Conservation (phyloP, 2,329 filamentous ascomycete genomes). For the Grosmannia penicillata region DNA sequence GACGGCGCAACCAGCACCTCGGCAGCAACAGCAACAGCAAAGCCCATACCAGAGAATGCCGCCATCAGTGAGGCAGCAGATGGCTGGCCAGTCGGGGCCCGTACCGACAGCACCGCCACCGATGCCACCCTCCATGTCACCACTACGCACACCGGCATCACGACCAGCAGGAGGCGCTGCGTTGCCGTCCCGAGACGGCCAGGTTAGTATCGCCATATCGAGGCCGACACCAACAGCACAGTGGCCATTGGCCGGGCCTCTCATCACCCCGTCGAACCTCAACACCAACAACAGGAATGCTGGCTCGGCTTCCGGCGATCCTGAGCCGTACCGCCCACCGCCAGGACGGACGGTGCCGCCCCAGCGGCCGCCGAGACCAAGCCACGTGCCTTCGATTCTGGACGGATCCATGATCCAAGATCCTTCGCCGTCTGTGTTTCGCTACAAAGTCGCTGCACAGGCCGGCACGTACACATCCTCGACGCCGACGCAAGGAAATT, state of each 20-base stretch:
- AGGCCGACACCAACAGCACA: constrained; percentile 37
- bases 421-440: constrained; percentile 36
- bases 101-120: no score
- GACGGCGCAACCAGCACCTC: constrained; percentile 7
- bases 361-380: constrained; percentile 44
- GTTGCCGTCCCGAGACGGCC: constrained; percentile 22
- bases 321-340: constrained; percentile 33
- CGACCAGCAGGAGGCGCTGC: constrained; percentile 19
- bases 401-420: constrained; percentile 42
- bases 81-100: constrained; percentile 9
- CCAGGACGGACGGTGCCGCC: constrained; percentile 36
- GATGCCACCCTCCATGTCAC: no score
- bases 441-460: neutral
- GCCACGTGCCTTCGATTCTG: constrained; percentile 41
- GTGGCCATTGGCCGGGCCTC: constrained; percentile 34
- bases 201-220: constrained; percentile 32
- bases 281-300: no score
- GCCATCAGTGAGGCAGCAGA: constrained; percentile 11
- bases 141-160: constrained; percentile 9
- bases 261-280: constrained; percentile 16
- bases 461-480: no score
- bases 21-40: constrained; percentile 1
- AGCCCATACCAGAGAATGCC: neutral
- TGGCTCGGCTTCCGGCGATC: constrained; percentile 17
- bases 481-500: no score